These are phyloP conservation scores for Moniliella sp. DNA, from an alignment of 1,284 basidiomycete species.

Conservation along the genomic window DNA sequence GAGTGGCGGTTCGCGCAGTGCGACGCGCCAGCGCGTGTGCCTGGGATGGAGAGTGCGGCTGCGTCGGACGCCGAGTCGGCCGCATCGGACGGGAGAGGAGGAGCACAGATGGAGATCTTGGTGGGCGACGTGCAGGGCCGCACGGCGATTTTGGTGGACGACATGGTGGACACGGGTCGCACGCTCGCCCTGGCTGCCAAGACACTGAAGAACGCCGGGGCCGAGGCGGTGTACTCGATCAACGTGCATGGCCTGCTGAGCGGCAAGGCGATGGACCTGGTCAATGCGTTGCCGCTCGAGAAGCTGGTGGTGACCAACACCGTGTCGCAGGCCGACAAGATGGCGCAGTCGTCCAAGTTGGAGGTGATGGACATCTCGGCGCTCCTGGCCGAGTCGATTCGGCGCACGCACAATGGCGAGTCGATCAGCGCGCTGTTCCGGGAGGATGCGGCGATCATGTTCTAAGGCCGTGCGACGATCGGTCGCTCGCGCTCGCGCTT, in stretches of 20 bases:
- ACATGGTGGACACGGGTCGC: conserved; percentile 87
- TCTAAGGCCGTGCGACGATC: too few species aligned
- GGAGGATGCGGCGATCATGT: conserved; percentile 27
- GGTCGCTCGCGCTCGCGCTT: too few species aligned
- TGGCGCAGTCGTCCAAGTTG: conserved; percentile 36
- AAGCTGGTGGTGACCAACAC: conserved; percentile 72
- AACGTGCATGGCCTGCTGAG: conserved; percentile 80
- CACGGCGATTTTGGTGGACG: conserved; percentile 73
- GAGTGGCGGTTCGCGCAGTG: too few species aligned
- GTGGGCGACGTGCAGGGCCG: conserved; percentile 90
- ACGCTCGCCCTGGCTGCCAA: conserved; percentile 67
- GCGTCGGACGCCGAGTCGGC: conserved; percentile 2
- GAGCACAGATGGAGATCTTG: conserved; percentile 59
- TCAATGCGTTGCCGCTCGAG: conserved; percentile 59
- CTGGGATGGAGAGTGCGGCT: too few species aligned
- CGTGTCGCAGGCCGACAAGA: conserved; percentile 43
- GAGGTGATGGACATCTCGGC: conserved; percentile 60
- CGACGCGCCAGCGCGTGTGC: too few species aligned
- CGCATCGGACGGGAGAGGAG: conserved; percentile 33
- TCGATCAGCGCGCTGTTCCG: conserved; percentile 34
- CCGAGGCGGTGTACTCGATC: conserved; percentile 63
- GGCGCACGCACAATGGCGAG: conserved; percentile 87
- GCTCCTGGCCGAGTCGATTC: conserved; percentile 81
- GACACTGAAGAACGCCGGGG: conserved; percentile 68
- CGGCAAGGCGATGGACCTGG: conserved; percentile 54